These are phyloP conservation scores for Penicillium soppii DNA, from an alignment of 495 filamentous ascomycete genomes.

Conservation along the genomic window DNA sequence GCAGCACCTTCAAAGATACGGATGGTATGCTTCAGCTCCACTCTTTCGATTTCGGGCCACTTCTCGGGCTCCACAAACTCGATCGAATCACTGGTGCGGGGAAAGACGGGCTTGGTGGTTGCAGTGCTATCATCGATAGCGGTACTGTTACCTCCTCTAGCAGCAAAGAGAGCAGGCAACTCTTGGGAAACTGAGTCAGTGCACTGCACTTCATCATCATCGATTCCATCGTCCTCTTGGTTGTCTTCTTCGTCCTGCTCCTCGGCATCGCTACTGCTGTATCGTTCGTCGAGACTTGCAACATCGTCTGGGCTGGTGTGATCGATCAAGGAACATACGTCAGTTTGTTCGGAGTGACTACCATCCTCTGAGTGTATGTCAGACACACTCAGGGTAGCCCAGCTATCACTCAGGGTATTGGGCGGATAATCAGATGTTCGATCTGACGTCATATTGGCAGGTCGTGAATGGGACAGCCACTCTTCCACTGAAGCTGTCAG, in stretches of 20 bases:
- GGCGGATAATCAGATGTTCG: conserved; percentile 17
- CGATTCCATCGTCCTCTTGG: conserved; percentile 23
- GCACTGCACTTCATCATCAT: conserved; percentile 28
- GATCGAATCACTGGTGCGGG: conserved; percentile 47
- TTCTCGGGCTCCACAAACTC: conserved; percentile 61
- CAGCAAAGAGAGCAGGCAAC: conserved; percentile 41
- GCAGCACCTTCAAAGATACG: conserved; percentile 54
- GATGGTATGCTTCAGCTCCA: conserved; percentile 65
- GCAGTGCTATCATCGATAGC: conserved; percentile 44
- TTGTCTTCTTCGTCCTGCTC: conserved; percentile 30
- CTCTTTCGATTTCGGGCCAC: conserved; percentile 48
- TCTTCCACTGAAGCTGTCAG: conserved; percentile 47
- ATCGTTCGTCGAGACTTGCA: conserved; percentile 44
- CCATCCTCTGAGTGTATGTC: conserved; percentile 48
- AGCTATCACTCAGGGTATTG: conserved; percentile 46
- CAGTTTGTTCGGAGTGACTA: conserved; percentile 45
- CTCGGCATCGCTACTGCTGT: conserved; percentile 39
- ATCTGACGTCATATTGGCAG: conserved; percentile 43
- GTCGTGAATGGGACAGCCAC: conserved; percentile 48
- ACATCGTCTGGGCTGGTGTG: conserved; percentile 47
- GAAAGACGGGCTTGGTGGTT: conserved; percentile 40
- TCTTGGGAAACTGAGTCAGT: conserved; percentile 40
- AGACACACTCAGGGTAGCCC: conserved; percentile 47
- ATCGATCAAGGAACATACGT: conserved; percentile 46
- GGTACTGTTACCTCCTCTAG: conserved; percentile 21